Evolutionary conservation across 768 basidiomycete genomes (phyloP), one percentile per base, ranked within the genome.

Genomic region (Mycena indigotica): DNA sequence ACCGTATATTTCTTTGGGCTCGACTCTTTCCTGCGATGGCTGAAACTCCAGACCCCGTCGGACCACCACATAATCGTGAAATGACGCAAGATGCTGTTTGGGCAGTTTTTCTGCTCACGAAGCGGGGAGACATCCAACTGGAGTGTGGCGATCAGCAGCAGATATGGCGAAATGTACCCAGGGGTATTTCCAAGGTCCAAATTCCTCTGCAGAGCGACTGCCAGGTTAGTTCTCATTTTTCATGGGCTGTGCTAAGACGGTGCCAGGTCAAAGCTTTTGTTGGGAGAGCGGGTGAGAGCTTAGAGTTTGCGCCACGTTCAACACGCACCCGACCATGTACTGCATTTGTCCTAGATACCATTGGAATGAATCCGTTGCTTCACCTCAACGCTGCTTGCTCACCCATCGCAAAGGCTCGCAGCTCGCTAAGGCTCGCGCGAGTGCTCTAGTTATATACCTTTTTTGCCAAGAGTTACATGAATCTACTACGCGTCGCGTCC

Each of bases 11-110:
- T 65, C 71, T 87, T 60, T 89, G 86, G 85, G 80, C 80, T 21
- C 74, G 89, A n/a, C 78, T 85, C 2, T 84, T 84, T 61, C 80
- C 85, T 13, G 79, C 75, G 38, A 62, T 69, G 8, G 77, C 74
- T 3, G 72, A 77, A 5, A 70, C 71, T 3, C 60, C 72, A 0
- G 86, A 88, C 56, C 52, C 69, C 8, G 79, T 86, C 25, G 77
- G 76, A 21, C 73, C 66, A 23, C 88, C 87, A 1, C 24, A 2
- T 13, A 41, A 53, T 38, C 80, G 75, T 70, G 65, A 85, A 56
- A 56, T 89, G 88, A 81, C 83, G 2, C 66, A 78, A 50, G 87
- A 91, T 69, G 77, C 70, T 58, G 67, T 87, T 15, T 91, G 87
- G 84, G 82, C 73, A 3, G 72, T 87, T 13, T 75, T 86, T 6